Percentiles rank a stretch among this genome's conserved stretches.
These are phyloP conservation scores for Scedosporium minutisporum DNA, from an alignment of 2,329 filamentous ascomycete species.

Conservation along the genomic window DNA sequence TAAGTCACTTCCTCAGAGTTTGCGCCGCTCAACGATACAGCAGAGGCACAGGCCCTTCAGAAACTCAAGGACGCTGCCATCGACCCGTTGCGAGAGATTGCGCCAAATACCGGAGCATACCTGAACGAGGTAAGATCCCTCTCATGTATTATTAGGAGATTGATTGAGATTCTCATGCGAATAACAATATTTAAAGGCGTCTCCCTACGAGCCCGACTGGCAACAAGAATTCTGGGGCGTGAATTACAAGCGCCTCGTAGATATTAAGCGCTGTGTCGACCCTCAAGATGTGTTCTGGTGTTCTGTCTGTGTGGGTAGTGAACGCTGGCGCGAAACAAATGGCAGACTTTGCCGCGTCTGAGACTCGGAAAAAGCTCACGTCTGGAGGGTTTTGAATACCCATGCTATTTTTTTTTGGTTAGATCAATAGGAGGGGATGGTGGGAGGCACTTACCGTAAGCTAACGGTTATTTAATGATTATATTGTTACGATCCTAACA, in stretches of 20 bases:
- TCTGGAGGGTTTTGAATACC: neutral
- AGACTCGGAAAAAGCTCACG: neutral
- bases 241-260: constrained; percentile 33
- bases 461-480: neutral
- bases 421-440: no score
- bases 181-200: constrained; percentile 18
- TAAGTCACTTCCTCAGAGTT: neutral
- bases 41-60: neutral
- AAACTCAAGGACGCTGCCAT: neutral
- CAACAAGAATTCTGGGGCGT: constrained; percentile 31
- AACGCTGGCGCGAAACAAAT: constrained; percentile 21
- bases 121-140: neutral
- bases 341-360: neutral
- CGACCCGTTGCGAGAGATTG: neutral
- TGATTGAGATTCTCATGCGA: neutral
- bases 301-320: constrained; percentile 35
- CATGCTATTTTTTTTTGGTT: neutral
- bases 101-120: neutral
- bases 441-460: no score
- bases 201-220: constrained; percentile 26
- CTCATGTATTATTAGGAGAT: neutral
- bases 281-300: constrained; percentile 40
- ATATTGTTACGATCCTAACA: neutral
- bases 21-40: neutral
- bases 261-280: constrained; percentile 36